A percentile compares a stretch with the other conserved stretches of the same genome.
phyloP scores from a whole-genome alignment of 2,329 filamentous ascomycete species.

The Ascochyta clinopodiicola region DNA sequence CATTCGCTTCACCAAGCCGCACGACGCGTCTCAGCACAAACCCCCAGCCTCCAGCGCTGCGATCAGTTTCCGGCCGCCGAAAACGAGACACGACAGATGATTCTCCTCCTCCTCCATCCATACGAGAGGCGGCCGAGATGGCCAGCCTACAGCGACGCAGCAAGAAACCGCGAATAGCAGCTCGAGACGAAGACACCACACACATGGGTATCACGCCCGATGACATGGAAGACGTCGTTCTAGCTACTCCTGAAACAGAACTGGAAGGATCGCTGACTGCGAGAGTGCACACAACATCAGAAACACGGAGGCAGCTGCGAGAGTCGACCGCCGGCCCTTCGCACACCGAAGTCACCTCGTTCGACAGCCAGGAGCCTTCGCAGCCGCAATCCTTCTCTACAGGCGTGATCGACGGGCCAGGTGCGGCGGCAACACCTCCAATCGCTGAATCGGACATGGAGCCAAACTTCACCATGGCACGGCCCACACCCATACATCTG shows the following conservation, averaged over 20 bases:
- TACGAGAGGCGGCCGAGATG: conserved; percentile 61
- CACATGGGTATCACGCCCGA: conserved; percentile 37
- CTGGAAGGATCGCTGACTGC: conserved; percentile 32
- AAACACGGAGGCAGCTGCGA: conserved; percentile 34
- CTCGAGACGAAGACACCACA: conserved; percentile 30
- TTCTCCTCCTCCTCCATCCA: conserved; percentile 60
- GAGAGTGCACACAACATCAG: conserved; percentile 25
- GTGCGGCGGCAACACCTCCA: conserved; percentile 75
- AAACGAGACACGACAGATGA: conserved; percentile 50
- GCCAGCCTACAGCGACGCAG: conserved; percentile 57
- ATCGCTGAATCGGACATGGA: conserved; percentile 76
- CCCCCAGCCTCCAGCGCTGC: conserved; percentile 25
- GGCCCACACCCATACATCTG: conserved; percentile 56
- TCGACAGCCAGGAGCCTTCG: conserved; percentile 21
- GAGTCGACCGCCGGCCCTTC: conserved; percentile 35
- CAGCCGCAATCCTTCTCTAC: conserved; percentile 33
- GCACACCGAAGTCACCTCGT: conserved; percentile 21
- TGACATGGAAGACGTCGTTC: conserved; percentile 43
- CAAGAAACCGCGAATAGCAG: conserved; percentile 54
- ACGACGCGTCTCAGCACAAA: conserved; percentile 38
- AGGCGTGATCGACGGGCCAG: conserved; percentile 47
- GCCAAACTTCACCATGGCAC: conserved; percentile 55
- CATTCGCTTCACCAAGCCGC: conserved; percentile 52
- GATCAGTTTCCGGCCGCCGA: conserved; percentile 44
- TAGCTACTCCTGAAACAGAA: conserved; percentile 49